Evolutionary conservation across 768 basidiomycete genomes (phyloP).

Genomic region (Kondoa malvinella): DNA sequence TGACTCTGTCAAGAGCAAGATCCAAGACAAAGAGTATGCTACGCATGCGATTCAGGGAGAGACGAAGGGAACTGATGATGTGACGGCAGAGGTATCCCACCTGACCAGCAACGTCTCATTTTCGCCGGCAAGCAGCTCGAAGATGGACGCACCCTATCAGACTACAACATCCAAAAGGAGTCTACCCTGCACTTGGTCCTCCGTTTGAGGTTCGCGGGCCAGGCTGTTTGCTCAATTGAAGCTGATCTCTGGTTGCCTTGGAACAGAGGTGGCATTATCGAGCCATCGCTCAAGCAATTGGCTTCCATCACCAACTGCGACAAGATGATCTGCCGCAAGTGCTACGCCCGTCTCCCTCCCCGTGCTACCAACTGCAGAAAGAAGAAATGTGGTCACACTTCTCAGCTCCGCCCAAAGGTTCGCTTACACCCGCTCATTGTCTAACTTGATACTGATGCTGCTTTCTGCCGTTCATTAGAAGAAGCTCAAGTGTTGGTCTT

Average conservation of each 20-base stretch:
- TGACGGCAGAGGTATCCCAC: constrained; percentile 45
- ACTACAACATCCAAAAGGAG: constrained; percentile 98
- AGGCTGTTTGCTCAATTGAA: not conserved
- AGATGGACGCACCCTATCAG: constrained; percentile 82
- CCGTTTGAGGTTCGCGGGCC: not conserved
- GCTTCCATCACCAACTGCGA: constrained; percentile 60
- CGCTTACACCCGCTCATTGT: no score
- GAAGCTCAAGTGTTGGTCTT: no score
- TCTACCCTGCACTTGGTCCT: constrained; percentile 43
- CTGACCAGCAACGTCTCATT: constrained; percentile 89
- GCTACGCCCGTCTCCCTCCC: constrained; percentile 97
- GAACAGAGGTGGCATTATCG: constrained; percentile 94
- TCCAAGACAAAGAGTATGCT: constrained; percentile 35
- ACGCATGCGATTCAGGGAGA: not conserved
- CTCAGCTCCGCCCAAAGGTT: constrained; percentile 45
- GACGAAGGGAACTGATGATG: not conserved
- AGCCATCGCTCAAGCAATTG: constrained; percentile 93
- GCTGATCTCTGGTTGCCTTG: not conserved
- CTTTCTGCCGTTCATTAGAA: no score
- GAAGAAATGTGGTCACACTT: constrained; percentile 56
- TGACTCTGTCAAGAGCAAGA: constrained; percentile 93
- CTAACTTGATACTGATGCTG: no score
- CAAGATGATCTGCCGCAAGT: constrained; percentile 91
- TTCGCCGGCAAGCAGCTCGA: constrained; percentile 94
- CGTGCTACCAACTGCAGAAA: constrained; percentile 99